These are phyloP conservation scores for Sporothrix euskadiensis DNA, from an alignment of 2,329 filamentous ascomycete genomes.

Conservation along the genomic window DNA sequence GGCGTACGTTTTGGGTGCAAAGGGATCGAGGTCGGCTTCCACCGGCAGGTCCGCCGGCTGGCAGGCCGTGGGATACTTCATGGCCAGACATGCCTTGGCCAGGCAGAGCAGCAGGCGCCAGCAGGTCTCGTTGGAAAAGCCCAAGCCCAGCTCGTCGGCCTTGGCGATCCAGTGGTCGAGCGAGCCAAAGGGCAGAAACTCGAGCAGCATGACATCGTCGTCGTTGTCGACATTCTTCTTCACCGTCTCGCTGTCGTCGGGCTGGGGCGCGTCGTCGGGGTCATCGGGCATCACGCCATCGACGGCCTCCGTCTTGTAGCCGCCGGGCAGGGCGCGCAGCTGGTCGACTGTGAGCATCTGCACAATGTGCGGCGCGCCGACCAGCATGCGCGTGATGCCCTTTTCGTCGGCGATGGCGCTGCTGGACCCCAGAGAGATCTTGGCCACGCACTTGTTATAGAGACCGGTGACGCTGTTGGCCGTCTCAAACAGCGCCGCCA, in stretches of 20 bases:
- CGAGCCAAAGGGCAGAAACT: constrained; percentile 25
- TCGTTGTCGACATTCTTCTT: background rate
- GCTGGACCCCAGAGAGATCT: constrained; percentile 15
- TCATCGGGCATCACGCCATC: constrained; percentile 12
- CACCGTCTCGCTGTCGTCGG: background rate
- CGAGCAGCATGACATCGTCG: constrained; percentile 26
- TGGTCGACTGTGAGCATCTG: constrained; percentile 17
- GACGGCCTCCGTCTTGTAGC: constrained; percentile 12
- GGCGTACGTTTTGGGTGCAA: too few relatives aligned
- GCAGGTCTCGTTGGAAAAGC: constrained; percentile 19
- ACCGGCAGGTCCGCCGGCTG: background rate
- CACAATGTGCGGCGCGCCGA: constrained; percentile 25
- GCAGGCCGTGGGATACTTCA: constrained; percentile 30
- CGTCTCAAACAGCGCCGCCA: constrained; percentile 30
- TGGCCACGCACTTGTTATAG: constrained; percentile 30
- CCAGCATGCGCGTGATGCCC: constrained; percentile 1
- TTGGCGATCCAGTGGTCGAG: constrained; percentile 29
- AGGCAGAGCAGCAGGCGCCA: constrained; percentile 33
- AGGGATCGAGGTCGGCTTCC: constrained; percentile 8
- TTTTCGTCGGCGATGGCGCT: constrained; percentile 16
- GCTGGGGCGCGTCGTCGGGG: background rate
- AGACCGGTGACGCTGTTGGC: constrained; percentile 9
- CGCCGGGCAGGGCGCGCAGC: constrained; percentile 17
- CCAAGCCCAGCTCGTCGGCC: background rate
- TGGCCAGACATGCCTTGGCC: constrained; percentile 30